Base-by-base conservation (phyloP, 805 yeast species). In the Pichia nakasei region DNA sequence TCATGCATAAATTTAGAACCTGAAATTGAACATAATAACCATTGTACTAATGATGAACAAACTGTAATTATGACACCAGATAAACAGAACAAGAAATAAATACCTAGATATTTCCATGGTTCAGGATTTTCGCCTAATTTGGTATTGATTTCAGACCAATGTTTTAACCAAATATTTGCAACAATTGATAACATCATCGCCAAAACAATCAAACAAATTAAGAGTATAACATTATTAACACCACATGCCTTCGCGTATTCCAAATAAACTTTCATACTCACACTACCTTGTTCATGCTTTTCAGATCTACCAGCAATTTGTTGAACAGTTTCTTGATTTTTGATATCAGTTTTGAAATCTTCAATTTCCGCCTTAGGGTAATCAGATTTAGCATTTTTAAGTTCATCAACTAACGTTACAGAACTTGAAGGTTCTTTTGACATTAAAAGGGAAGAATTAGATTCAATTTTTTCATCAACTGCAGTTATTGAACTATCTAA, bases 71-170 rank as follows among this genome's bases (percentile, higher is more conserved):
- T 50, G 0, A 95, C 77, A 24, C 83, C 74, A 15, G 74, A 68
- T 39, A 87, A 58, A 50, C 98, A 97, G 36, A 91, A 68, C 11
- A 72, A 68, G 48, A 84, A 75, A 59, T 91, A 93, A 43, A 85
- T 69, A 18, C 83, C 82, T 52, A 93, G 68, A 55, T 88, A 93
- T 55, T 64, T 76, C 43, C 67, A 67, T n/a, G 84, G 77, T 47
- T 78, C 60, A 2, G 95, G 95, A 59, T 91, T 91, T 45, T 65
- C 65, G 22, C 88, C 91, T 33, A 65, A 59, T 37, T 61, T 65
- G 4, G 89, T 73, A 58, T 91, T 93, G 20, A 83, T 76, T 60
- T 93, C 99, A 12, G 97, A 85, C 98, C 98, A 93, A 62, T 86
- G 86, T 62, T 93, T 93, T 56, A 93, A 75, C 99, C 99, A 93